Base-by-base conservation (phyloP, 352 stramenopile species). In the Phytophthora tentaculata region DNA sequence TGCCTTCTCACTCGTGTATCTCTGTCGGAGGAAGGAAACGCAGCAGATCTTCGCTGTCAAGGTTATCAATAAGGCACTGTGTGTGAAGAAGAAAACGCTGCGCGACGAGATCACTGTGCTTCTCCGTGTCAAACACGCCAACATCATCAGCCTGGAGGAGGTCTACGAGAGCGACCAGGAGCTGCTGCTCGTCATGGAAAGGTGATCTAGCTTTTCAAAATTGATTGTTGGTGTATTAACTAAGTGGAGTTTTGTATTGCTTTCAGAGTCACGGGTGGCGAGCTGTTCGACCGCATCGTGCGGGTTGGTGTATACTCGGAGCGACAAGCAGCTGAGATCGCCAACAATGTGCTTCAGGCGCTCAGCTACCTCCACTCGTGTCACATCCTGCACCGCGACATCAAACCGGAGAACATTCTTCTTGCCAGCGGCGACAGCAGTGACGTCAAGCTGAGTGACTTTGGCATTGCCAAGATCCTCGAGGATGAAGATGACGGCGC, bases 121-220 rank as follows among this genome's bases (percentile, higher is more conserved):
- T 54, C 76, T 94, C 60, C 86, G 86, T 28, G 81, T 96, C 59
- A 92, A 96, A 60, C 86, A 95, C 76, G 74, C 85, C 48, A 94
- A 96, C 73, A 95, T 94, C 59, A 96, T 96, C 71, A 92, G 83
- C 54, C 85, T 94, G 29, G 83, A 94, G 41, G 88, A 94, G 47
- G 82, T 96, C 9, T 94, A 93, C 62, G 88, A 94, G 71, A 94
- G 86, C 63, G 88, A 96, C 71, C 88, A 88, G 59, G 88, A 96
- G 63, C 77, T 96, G 52, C 77, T 94, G 72, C 83, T 96, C 12
- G 86, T 96, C 68, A 96, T 96, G 88, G 88, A 96, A 59, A 79
- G 87, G 84, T 94, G 77, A 10, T 7, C n/a, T 9, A 43, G 35
- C 35, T 43, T 13, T 12, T 14, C 35, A 43, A 43, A 6, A 2